These are phyloP conservation scores for Hagleromyces aurorensis DNA, from an alignment of 805 yeast genomes.

Conservation along the genomic window DNA sequence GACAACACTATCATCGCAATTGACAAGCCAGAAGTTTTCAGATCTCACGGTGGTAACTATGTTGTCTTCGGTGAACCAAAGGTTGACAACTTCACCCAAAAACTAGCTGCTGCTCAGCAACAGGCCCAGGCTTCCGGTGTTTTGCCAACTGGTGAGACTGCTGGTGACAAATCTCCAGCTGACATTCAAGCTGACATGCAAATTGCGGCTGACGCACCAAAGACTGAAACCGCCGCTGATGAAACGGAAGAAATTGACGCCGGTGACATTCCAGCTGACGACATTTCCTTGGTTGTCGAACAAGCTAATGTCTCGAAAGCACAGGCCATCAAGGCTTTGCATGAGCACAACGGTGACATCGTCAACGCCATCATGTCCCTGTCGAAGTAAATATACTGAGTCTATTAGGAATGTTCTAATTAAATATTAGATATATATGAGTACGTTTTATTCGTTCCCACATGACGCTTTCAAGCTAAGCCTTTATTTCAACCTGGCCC, in stretches of 20 bases:
- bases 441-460: no score
- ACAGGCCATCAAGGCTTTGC: slow-evolving; percentile 88
- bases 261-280: slow-evolving; percentile 73
- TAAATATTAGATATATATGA: slow-evolving; percentile 1
- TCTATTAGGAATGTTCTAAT: slow-evolving; percentile 1
- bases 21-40: slow-evolving; percentile 92
- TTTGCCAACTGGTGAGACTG: slow-evolving; percentile 39
- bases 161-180: slow-evolving; percentile 61
- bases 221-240: slow-evolving; percentile 40
- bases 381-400: slow-evolving; percentile 26
- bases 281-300: slow-evolving; percentile 78
- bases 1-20: slow-evolving; percentile 87
- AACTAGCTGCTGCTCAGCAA: slow-evolving; percentile 75
- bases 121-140: slow-evolving; percentile 43
- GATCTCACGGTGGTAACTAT: slow-evolving; percentile 86
- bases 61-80: slow-evolving; percentile 97
- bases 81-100: slow-evolving; percentile 86
- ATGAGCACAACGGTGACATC: slow-evolving; percentile 83
- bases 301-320: slow-evolving; percentile 86
- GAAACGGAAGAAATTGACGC: slow-evolving; percentile 77
- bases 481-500: no score
- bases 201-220: slow-evolving; percentile 47
- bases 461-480: no score
- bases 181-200: slow-evolving; percentile 78
- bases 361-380: slow-evolving; percentile 93